These are phyloP conservation scores for Plantago ovata DNA, from an alignment of 257 asterid genomes.

Conservation along the genomic window DNA sequence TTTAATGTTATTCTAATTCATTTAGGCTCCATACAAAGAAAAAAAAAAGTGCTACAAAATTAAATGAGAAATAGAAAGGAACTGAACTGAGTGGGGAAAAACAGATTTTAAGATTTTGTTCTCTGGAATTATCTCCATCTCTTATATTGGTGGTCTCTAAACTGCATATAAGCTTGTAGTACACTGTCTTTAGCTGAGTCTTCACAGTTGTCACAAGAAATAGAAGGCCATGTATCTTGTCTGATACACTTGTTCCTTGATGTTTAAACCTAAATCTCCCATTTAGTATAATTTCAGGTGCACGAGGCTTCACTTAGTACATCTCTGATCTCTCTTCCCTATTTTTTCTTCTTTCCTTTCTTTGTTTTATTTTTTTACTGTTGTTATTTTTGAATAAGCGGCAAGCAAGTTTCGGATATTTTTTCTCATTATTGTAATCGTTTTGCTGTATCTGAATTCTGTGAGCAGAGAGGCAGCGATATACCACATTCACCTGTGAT, in stretches of 20 bases:
- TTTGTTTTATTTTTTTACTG: not conserved
- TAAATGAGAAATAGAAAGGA: too few species aligned
- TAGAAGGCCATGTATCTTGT: not conserved
- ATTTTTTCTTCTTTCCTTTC: not conserved
- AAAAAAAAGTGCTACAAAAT: too few species aligned
- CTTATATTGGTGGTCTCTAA: conserved; percentile 6
- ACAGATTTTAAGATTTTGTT: too few species aligned
- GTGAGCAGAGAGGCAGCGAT: conserved; percentile 81
- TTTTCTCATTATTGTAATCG: conserved; percentile 17
- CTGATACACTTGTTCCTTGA: not conserved
- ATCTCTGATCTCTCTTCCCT: too few species aligned
- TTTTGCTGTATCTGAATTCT: conserved; percentile 16
- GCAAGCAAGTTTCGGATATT: not conserved
- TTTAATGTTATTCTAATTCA: too few species aligned
- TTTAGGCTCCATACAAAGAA: too few species aligned
- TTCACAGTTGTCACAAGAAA: conserved; percentile 12
- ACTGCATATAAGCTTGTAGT: not conserved
- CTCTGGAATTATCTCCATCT: conserved; percentile 3
- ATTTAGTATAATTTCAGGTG: not conserved
- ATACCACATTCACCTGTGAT: conserved; percentile 88
- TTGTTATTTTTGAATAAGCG: conserved; percentile 6
- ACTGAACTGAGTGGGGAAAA: too few species aligned
- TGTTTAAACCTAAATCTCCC: conserved; percentile 9
- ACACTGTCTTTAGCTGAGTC: conserved; percentile 8
- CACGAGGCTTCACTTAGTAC: too few species aligned